Percentiles rank a stretch among this genome's conserved stretches.
These are phyloP conservation scores for Arthrinium phaeospermum DNA, from an alignment of 2,329 filamentous ascomycete species.

Conservation along the genomic window DNA sequence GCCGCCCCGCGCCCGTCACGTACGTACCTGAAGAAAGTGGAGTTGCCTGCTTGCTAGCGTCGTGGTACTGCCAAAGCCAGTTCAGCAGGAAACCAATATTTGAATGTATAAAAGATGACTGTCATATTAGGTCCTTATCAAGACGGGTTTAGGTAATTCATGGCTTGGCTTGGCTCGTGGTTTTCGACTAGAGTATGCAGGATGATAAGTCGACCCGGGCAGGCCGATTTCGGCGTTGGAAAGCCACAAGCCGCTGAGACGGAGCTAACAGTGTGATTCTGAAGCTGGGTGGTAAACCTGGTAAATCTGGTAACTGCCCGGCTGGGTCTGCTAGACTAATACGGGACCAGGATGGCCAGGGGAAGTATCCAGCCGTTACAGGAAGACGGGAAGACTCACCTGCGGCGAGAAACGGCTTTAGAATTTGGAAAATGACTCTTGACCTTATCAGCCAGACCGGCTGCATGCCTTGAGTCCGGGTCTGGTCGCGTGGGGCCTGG, in stretches of 20 bases:
- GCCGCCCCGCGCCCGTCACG: not conserved
- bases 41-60: not conserved
- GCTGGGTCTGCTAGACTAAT: not conserved
- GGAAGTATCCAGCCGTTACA: not conserved
- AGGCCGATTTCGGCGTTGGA: not conserved
- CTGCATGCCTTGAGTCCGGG: not conserved
- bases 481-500: slow-evolving; percentile 4
- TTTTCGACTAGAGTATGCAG: not conserved
- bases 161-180: not conserved
- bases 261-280: not conserved
- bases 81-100: too few relatives aligned
- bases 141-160: not conserved
- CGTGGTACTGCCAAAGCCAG: not conserved
- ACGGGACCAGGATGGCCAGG: not conserved
- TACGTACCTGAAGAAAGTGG: not conserved
- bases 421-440: slow-evolving; percentile 8
- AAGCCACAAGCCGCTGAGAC: not conserved
- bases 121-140: slow-evolving; percentile 12
- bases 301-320: not conserved
- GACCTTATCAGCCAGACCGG: slow-evolving; percentile 11
- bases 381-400: slow-evolving; percentile 3
- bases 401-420: slow-evolving; percentile 8
- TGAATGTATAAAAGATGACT: not conserved
- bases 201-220: not conserved
- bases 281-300: not conserved